phyloP scores from a whole-genome alignment of 2,329 filamentous ascomycete species.

The Celoporthe dispersa region DNA sequence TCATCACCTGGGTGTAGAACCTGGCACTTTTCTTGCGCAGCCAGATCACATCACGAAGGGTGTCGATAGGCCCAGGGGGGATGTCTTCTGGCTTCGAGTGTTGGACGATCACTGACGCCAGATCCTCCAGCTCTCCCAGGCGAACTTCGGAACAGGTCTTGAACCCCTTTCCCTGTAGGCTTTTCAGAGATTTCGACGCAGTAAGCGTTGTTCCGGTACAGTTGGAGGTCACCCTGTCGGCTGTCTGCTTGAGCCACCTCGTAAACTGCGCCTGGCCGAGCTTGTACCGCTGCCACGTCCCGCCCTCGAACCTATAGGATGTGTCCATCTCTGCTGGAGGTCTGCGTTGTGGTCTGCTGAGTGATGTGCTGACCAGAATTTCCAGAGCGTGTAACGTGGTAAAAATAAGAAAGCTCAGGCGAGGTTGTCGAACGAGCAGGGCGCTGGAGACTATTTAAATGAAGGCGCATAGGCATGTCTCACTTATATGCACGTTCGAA shows the following conservation, averaged over 20 bases:
- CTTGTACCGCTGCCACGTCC: conserved; percentile 23
- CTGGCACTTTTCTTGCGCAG: conserved; percentile 37
- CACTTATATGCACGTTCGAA: background rate
- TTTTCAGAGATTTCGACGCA: background rate
- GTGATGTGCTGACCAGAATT: background rate
- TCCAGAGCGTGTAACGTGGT: background rate
- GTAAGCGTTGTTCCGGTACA: background rate
- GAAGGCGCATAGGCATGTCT: background rate
- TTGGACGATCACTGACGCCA: conserved; percentile 32
- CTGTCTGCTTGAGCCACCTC: conserved; percentile 27
- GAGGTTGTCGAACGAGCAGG: background rate
- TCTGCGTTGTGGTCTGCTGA: background rate
- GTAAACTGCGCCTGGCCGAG: conserved; percentile 21
- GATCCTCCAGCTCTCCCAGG: conserved; percentile 31
- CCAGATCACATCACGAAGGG: conserved; percentile 36
- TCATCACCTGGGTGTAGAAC: conserved; percentile 32
- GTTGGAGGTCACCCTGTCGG: conserved; percentile 26
- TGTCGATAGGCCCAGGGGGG: conserved; percentile 34
- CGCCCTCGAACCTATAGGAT: conserved; percentile 1
- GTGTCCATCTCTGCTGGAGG: background rate
- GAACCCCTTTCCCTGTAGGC: conserved; percentile 21
- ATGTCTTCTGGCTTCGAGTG: conserved; percentile 34
- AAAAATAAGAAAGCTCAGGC: background rate
- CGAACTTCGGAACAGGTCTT: conserved; percentile 27
- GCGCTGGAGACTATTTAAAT: background rate